These are phyloP conservation scores for Cryptococcus deneoformans DNA, from an alignment of 1,284 basidiomycete species.

Conservation along the genomic window DNA sequence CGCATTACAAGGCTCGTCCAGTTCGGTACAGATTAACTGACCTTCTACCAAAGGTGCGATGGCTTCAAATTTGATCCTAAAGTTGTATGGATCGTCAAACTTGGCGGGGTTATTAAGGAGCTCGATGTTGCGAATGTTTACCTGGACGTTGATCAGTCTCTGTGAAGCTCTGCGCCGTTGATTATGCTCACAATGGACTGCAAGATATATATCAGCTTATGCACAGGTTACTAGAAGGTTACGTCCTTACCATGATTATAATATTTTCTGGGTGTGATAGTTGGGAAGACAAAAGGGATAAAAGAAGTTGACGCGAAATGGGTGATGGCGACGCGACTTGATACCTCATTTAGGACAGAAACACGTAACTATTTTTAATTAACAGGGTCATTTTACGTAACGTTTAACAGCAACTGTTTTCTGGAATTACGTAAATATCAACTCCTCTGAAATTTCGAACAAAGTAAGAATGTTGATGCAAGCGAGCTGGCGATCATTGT, in stretches of 20 bases:
- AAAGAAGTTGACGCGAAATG: neutral
- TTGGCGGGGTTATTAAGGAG: constrained; percentile 91
- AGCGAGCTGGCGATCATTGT: neutral
- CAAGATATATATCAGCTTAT: constrained; percentile 1
- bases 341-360: neutral
- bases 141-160: constrained; percentile 22
- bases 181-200: constrained; percentile 41
- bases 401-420: neutral
- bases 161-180: neutral
- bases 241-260: constrained; percentile 1
- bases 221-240: neutral
- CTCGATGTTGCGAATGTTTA: constrained; percentile 56
- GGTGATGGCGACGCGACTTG: neutral
- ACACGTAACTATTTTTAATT: neutral
- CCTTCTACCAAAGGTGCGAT: constrained; percentile 90
- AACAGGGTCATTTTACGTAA: neutral
- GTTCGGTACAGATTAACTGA: constrained; percentile 41
- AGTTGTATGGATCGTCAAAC: constrained; percentile 87
- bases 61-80: constrained; percentile 97
- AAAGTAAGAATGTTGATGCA: too few relatives aligned
- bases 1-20: neutral
- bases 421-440: neutral
- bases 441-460: neutral
- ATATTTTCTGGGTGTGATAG: neutral
- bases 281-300: neutral